Conservation (phyloP, 192 early-diverging fungal genomes). For the Coemansia sp. region DNA sequence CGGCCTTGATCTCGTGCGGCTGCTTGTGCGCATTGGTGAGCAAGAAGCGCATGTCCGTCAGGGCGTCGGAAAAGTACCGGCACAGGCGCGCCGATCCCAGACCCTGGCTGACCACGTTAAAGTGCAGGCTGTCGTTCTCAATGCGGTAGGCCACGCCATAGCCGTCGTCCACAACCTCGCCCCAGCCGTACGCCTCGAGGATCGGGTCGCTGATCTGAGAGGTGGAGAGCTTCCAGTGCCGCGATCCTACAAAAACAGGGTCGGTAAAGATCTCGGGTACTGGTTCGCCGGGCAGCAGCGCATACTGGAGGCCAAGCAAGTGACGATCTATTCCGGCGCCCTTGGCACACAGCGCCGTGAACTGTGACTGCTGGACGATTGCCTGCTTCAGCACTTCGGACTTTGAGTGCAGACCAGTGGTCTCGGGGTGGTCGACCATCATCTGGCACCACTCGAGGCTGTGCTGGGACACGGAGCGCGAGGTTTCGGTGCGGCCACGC, state of each 20-base stretch:
- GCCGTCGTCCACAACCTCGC: constrained; percentile 62
- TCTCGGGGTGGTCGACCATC: constrained; percentile 59
- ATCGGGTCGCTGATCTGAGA: constrained; percentile 61
- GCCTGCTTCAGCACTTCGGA: constrained; percentile 57
- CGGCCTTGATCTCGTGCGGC: constrained; percentile 55
- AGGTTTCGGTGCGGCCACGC: constrained; percentile 78
- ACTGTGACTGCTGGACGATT: constrained; percentile 52
- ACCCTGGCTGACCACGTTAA: constrained; percentile 54
- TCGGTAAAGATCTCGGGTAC: constrained; percentile 55
- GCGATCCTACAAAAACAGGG: constrained; percentile 58
- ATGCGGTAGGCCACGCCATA: constrained; percentile 63
- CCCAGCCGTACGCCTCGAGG: constrained; percentile 61
- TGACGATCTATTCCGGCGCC: constrained; percentile 74
- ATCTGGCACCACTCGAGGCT: constrained; percentile 60
- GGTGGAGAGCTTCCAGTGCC: constrained; percentile 72
- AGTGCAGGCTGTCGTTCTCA: constrained; percentile 50
- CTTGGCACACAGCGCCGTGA: constrained; percentile 61
- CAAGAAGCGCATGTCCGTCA: constrained; percentile 70
- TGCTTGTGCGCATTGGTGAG: constrained; percentile 53
- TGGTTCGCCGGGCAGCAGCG: constrained; percentile 50
- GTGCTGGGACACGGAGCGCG: constrained; percentile 69
- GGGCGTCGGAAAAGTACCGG: constrained; percentile 64
- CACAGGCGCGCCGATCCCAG: constrained; percentile 59
- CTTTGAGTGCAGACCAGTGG: constrained; percentile 50
- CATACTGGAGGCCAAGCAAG: constrained; percentile 65